Percentiles rank a stretch among this genome's conserved stretches.
Conservation (phyloP, 2,329 filamentous ascomycete species). For the Coniella lustricola region DNA sequence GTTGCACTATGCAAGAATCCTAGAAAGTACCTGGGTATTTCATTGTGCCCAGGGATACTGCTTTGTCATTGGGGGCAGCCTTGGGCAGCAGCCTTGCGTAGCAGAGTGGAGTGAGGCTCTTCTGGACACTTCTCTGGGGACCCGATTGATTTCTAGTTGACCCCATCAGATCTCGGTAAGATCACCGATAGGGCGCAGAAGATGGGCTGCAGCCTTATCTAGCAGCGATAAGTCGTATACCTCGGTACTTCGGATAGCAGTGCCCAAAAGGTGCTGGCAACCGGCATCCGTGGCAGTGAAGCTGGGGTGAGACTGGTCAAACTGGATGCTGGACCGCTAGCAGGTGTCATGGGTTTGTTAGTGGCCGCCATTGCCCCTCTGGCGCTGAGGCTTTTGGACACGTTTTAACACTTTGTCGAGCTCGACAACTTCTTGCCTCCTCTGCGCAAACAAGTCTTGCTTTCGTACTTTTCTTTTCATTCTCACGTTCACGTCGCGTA, state of each 20-base stretch:
- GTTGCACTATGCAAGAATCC: too few species aligned
- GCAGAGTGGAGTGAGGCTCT: not conserved
- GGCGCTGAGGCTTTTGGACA: slow-evolving; percentile 10
- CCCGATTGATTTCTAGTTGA: not conserved
- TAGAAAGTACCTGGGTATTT: too few species aligned
- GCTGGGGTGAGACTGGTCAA: not conserved
- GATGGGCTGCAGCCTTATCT: slow-evolving; percentile 1
- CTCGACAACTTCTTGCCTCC: slow-evolving; percentile 1
- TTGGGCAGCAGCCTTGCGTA: not conserved
- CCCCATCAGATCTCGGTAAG: not conserved
- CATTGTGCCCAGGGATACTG: too few species aligned
- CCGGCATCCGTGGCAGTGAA: not conserved
- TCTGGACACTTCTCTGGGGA: not conserved
- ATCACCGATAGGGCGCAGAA: not conserved
- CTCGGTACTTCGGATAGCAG: too few species aligned
- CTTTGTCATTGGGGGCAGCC: too few species aligned
- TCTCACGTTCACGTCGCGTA: not conserved
- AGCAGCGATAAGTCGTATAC: not conserved
- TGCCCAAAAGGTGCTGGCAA: not conserved
- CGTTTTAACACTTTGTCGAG: slow-evolving; percentile 12
- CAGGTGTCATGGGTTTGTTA: not conserved
- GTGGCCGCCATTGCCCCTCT: not conserved
- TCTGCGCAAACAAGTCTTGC: not conserved
- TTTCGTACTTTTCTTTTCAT: not conserved
- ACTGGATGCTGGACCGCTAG: not conserved